phyloP scores from a whole-genome alignment of 305 asterid genomes.

The Coffea humblotiana region DNA sequence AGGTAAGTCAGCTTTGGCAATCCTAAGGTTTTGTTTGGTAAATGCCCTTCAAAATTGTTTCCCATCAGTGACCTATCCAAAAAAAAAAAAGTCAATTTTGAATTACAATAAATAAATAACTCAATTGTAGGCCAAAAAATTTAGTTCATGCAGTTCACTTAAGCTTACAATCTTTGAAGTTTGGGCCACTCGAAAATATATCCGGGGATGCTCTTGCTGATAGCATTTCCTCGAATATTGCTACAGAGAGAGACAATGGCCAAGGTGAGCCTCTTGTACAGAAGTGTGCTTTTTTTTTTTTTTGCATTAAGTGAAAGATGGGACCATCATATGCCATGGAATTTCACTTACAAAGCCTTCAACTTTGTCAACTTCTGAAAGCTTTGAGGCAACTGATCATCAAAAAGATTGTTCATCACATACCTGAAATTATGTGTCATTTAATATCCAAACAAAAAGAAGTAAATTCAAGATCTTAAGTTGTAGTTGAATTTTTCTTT shows the following conservation, averaged over 20 bases:
- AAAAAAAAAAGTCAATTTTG: not conserved
- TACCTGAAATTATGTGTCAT: conserved; percentile 3
- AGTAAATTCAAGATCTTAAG: too few species aligned
- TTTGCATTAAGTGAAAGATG: not conserved
- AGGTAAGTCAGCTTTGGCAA: not conserved
- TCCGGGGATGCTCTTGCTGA: not conserved
- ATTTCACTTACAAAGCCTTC: conserved; percentile 4
- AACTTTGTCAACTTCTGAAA: not conserved
- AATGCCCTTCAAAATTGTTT: conserved; percentile 13
- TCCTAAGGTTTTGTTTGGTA: not conserved
- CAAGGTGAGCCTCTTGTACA: too few species aligned
- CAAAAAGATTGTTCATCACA: conserved; percentile 14
- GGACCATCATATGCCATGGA: not conserved
- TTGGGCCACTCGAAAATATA: not conserved
- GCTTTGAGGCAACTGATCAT: not conserved
- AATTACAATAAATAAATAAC: not conserved
- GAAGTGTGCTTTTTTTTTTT: too few species aligned
- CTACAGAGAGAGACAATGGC: conserved; percentile 2
- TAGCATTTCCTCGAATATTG: conserved; percentile 21
- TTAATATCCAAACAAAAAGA: too few species aligned
- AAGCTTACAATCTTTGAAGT: conserved; percentile 10
- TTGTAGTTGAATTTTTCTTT: too few species aligned
- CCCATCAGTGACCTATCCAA: conserved; percentile 22
- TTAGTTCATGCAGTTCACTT: not conserved
- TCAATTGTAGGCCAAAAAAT: too few species aligned